Conservation (phyloP, 345 rosid species). For the Euphorbia lathyris region DNA sequence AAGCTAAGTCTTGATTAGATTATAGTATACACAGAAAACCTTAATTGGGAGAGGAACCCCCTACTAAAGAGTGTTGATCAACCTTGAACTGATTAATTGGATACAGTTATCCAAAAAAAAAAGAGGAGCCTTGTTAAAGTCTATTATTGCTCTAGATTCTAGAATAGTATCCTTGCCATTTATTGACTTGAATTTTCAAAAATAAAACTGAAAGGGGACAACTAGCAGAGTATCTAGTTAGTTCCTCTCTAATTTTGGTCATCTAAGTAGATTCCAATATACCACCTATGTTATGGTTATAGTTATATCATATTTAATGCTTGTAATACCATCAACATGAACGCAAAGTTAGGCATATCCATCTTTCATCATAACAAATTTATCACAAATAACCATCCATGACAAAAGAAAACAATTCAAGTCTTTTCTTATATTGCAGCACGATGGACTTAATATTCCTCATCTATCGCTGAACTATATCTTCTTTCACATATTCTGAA, state of each 20-base stretch:
- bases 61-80: too few relatives aligned
- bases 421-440: neutral
- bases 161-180: neutral
- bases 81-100: too few relatives aligned
- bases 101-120: too few relatives aligned
- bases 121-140: too few relatives aligned
- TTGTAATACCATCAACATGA: neutral
- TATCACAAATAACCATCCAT: neutral
- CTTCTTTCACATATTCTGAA: neutral
- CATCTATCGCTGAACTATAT: neutral
- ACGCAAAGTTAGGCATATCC: neutral
- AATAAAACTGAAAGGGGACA: neutral
- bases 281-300: neutral
- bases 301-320: neutral
- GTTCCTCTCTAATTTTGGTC: neutral
- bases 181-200: neutral
- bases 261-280: neutral
- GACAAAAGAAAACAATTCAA: neutral
- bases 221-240: neutral
- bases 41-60: too few relatives aligned
- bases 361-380: neutral
- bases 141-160: slow-evolving; percentile 1
- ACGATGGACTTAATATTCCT: neutral
- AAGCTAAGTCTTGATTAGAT: too few relatives aligned
- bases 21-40: too few relatives aligned